Percentiles rank a stretch among this genome's conserved stretches.
These are phyloP conservation scores for Coemansia sp. DNA, from an alignment of 192 early-diverging fungal genomes.

Conservation along the genomic window DNA sequence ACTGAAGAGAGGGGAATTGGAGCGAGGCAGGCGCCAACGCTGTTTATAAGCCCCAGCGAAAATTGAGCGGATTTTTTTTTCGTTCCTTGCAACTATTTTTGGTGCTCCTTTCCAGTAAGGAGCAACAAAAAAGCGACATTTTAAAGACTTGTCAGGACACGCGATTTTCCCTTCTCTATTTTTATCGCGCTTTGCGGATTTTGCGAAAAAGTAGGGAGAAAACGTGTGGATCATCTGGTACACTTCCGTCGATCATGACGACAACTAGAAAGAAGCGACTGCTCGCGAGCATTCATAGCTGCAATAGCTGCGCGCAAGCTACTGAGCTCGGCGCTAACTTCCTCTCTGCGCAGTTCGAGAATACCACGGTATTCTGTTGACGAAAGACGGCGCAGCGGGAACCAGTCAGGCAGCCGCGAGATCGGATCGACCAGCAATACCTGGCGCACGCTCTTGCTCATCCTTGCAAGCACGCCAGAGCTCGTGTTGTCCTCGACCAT, in stretches of 20 bases:
- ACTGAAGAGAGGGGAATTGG: background rate
- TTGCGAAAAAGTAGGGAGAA: too few species aligned
- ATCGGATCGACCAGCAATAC: constrained; percentile 34
- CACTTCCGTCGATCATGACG: too few species aligned
- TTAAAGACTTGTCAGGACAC: too few species aligned
- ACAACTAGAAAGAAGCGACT: too few species aligned
- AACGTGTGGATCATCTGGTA: too few species aligned
- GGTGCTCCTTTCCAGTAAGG: too few species aligned
- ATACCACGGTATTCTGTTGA: constrained; percentile 61
- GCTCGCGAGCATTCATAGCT: constrained; percentile 21
- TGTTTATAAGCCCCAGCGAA: background rate
- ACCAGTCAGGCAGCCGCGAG: constrained; percentile 57
- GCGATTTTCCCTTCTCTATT: too few species aligned
- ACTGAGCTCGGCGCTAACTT: constrained; percentile 16
- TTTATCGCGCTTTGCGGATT: too few species aligned
- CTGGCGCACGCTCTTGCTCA: constrained; percentile 12
- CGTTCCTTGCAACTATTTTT: too few species aligned
- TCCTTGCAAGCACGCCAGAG: background rate
- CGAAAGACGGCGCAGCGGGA: constrained; percentile 59
- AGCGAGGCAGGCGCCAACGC: background rate
- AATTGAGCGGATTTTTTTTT: too few species aligned
- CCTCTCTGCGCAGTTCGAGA: constrained; percentile 28
- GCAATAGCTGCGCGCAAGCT: constrained; percentile 15
- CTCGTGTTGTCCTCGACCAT: background rate
- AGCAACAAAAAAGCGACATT: too few species aligned